phyloP scores from a whole-genome alignment of 2,329 filamentous ascomycete species.

The Botrytis aclada region DNA sequence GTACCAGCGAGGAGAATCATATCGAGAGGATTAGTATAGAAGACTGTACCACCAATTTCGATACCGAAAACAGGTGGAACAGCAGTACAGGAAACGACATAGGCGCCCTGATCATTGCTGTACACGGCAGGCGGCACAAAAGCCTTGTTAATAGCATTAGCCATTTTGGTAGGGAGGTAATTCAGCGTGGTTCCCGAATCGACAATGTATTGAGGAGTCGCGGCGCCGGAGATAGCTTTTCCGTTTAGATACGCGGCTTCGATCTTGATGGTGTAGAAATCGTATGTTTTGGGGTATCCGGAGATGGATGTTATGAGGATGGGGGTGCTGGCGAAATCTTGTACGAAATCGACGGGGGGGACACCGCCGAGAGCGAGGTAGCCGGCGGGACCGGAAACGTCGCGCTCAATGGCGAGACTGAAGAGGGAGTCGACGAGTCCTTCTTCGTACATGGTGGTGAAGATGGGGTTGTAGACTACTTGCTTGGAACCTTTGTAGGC shows the following conservation, averaged over 20 bases:
- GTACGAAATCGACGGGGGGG: slow-evolving; percentile 41
- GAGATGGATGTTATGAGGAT: slow-evolving; percentile 29
- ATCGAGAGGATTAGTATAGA: slow-evolving; percentile 36
- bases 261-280: slow-evolving; percentile 31
- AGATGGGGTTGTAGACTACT: slow-evolving; percentile 46
- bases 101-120: slow-evolving; percentile 35
- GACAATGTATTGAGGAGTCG: slow-evolving; percentile 32
- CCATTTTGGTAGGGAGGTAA: slow-evolving; percentile 42
- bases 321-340: slow-evolving; percentile 26
- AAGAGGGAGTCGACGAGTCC: slow-evolving; percentile 46
- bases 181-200: slow-evolving; percentile 45
- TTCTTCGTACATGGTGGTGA: slow-evolving; percentile 47
- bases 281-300: slow-evolving; percentile 19
- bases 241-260: slow-evolving; percentile 19
- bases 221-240: slow-evolving; percentile 8
- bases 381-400: slow-evolving; percentile 39
- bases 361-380: slow-evolving; percentile 49
- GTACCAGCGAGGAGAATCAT: slow-evolving; percentile 32
- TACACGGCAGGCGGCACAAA: slow-evolving; percentile 45
- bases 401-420: slow-evolving; percentile 46
- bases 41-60: slow-evolving; percentile 39
- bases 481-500: slow-evolving; percentile 25
- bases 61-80: slow-evolving; percentile 43
- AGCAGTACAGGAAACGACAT: slow-evolving; percentile 44
- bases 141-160: slow-evolving; percentile 40